These are phyloP conservation scores for Starmerella cellae DNA, from an alignment of 805 yeast genomes.

Conservation along the genomic window DNA sequence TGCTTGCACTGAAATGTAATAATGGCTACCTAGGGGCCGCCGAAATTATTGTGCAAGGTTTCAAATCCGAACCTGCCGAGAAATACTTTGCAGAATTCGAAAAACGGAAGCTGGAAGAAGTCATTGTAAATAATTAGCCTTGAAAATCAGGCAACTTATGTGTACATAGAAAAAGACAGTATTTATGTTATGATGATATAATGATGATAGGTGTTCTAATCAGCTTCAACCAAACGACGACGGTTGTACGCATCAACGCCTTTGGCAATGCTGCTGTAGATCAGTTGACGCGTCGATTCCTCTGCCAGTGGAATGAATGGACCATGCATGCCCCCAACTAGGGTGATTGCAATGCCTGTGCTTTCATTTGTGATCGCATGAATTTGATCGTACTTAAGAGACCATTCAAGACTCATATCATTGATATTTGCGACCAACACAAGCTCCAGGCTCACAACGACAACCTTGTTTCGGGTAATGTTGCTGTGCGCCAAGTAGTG, in stretches of 20 bases:
- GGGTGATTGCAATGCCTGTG: conserved; percentile 60
- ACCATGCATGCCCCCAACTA: conserved; percentile 43
- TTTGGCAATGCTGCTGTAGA: conserved; percentile 59
- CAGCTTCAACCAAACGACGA: conserved; percentile 7
- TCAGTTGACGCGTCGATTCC: conserved; percentile 42
- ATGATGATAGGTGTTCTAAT: not conserved
- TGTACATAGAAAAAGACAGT: not conserved
- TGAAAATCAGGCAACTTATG: not conserved
- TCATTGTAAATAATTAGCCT: not conserved
- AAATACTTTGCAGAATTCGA: conserved; percentile 7
- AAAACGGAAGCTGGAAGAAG: conserved; percentile 6
- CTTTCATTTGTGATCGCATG: conserved; percentile 61
- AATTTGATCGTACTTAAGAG: conserved; percentile 47
- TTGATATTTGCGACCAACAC: conserved; percentile 57
- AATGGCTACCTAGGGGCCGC: conserved; percentile 20
- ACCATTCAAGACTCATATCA: conserved; percentile 55
- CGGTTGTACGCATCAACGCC: conserved; percentile 69
- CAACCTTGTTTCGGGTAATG: conserved; percentile 66
- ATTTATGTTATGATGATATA: not conserved
- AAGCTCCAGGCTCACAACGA: conserved; percentile 58
- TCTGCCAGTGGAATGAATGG: conserved; percentile 76
- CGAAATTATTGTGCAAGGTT: conserved; percentile 19
- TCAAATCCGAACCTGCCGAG: conserved; percentile 12
- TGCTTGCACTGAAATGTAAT: conserved; percentile 12
- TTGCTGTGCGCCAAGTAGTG: conserved; percentile 73